Evolutionary conservation across 805 yeast species (phyloP).

Genomic region (Candida loeiensis): DNA sequence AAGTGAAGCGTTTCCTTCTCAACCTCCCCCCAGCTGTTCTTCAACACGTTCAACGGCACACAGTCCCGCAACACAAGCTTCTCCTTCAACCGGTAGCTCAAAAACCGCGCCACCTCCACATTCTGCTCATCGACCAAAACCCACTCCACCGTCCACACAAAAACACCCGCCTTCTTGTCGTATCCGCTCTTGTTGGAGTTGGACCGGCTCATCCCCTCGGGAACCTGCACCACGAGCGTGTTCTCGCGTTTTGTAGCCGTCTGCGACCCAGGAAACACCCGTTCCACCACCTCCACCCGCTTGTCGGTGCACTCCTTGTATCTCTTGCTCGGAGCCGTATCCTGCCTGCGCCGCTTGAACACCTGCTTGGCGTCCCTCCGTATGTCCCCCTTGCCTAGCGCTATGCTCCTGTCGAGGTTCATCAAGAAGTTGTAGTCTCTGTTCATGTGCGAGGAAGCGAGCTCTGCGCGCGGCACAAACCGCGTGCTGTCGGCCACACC

Average conservation of each 20-base stretch:
- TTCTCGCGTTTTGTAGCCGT: constrained; percentile 52
- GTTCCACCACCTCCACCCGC: constrained; percentile 20
- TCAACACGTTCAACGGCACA: constrained; percentile 38
- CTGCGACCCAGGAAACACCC: constrained; percentile 22
- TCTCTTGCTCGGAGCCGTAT: constrained; percentile 16
- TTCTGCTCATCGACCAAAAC: constrained; percentile 35
- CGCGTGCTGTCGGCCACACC: constrained; percentile 62
- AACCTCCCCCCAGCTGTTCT: constrained; percentile 12
- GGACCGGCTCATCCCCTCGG: constrained; percentile 73
- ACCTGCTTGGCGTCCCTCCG: constrained; percentile 41
- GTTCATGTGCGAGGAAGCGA: constrained; percentile 55
- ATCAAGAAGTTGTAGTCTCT: constrained; percentile 79
- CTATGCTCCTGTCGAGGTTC: constrained; percentile 54
- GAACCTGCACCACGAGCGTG: constrained; percentile 58
- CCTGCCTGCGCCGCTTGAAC: constrained; percentile 25
- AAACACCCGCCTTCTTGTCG: constrained; percentile 58
- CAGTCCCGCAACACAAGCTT: constrained; percentile 29
- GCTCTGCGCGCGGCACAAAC: constrained; percentile 48
- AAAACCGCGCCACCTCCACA: constrained; percentile 27
- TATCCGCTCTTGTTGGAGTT: constrained; percentile 61
- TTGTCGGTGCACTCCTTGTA: constrained; percentile 22
- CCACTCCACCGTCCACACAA: constrained; percentile 83
- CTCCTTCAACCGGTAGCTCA: constrained; percentile 46
- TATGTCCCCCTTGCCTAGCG: constrained; percentile 54
- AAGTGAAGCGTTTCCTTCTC: constrained; percentile 27